phyloP scores from a whole-genome alignment of 2,329 filamentous ascomycete genomes.

The Alternaria ventricosa region DNA sequence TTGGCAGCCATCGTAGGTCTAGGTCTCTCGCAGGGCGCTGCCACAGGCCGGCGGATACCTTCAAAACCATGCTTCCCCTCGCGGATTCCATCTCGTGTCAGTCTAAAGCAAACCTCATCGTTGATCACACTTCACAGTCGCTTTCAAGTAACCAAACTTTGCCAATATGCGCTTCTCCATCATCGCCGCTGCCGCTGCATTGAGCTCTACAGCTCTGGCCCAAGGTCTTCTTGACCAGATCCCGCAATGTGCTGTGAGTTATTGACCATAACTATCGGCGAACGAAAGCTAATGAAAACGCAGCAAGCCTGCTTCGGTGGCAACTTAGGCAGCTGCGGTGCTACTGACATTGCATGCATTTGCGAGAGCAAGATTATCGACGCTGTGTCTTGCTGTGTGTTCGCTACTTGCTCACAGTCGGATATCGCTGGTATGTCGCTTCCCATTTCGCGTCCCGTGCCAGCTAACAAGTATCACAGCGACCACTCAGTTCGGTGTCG shows the following conservation, averaged over 20 bases:
- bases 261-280: not conserved
- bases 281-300: not conserved
- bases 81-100: not conserved
- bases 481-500: not conserved
- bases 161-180: conserved; percentile 36
- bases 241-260: conserved; percentile 37
- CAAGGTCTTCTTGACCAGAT: conserved; percentile 32
- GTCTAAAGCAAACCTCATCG: not conserved
- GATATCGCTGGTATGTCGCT: conserved; percentile 15
- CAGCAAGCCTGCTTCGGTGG: conserved; percentile 47
- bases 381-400: conserved; percentile 54
- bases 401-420: conserved; percentile 49
- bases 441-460: not conserved
- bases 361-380: conserved; percentile 50
- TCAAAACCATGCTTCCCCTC: not conserved
- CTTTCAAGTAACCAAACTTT: not conserved
- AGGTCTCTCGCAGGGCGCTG: not conserved
- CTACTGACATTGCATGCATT: conserved; percentile 53
- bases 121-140: not conserved
- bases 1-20: not conserved
- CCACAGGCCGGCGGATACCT: not conserved
- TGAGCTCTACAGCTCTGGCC: conserved; percentile 33
- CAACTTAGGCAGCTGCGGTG: conserved; percentile 48
- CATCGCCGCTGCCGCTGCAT: conserved; percentile 28
- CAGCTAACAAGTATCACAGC: not conserved